Evolutionary conservation across 164 flowering plant species (phyloP), one percentile per base, ranked within the genome.

Genomic region (Buxus sempervirens): DNA sequence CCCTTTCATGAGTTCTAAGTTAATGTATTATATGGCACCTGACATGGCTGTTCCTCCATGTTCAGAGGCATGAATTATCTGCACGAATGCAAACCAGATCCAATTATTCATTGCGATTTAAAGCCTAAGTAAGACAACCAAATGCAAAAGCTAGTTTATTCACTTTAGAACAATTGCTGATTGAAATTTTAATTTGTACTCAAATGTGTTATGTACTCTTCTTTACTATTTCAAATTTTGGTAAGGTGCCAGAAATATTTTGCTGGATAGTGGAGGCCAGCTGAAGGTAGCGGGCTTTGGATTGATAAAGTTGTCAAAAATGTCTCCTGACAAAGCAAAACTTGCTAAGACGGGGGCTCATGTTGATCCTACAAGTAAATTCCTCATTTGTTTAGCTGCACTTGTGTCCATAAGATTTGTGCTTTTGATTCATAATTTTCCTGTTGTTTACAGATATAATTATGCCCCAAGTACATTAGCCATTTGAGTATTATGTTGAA

Each of bases 181-280:
- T 66, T 65, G 9, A 36, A 62, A 16, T 28, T 65, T 32, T 72
- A 21, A 23, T 58, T 68, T 63, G 24, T 65, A 55, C 73, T 80
- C 70, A 38, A 72, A 60, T 32, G 48, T 45, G 69, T 75, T 64
- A 73, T 77, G 68, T 78, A 72, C 81, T 70, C 70, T 78, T 81
- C 79, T 91, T 83, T 88, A 90, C 91, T 83, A 80, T 81, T 76
- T 82, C 80, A 84, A 87, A 77, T 82, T 80, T 88, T 85, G 83
- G 85, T 84, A 96, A 96, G 99, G 97, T 96, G 98, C 91, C 98
- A 96, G 98, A 90, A 96, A 96, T 88, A 83, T 96, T 88, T 90
- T 90, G 93, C 96, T 93, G 84, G 98, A 93, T 82, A 82, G 71
- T 85, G 97, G 89, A 75, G 97, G 96, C 36, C 95, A 78, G 48